phyloP scores from a whole-genome alignment of 129 eudicot genomes.

The Scalesia atractyloides region DNA sequence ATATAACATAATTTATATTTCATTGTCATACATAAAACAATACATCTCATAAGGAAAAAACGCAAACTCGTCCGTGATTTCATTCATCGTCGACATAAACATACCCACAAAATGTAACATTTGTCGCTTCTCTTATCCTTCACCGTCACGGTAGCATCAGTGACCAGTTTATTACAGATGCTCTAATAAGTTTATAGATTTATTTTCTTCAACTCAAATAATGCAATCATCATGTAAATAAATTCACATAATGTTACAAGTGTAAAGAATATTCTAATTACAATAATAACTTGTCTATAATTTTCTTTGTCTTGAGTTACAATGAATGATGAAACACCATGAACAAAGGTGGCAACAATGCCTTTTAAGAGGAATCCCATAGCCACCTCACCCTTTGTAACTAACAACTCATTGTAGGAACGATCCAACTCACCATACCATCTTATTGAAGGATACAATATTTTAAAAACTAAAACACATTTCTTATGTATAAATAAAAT shows the following conservation, averaged over 20 bases:
- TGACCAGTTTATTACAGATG: too few relatives aligned
- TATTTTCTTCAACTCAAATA: neutral
- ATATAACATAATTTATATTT: too few relatives aligned
- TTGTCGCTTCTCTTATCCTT: too few relatives aligned
- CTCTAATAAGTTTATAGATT: neutral
- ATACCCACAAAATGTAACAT: too few relatives aligned
- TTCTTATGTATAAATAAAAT: neutral
- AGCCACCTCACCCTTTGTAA: constrained; percentile 28
- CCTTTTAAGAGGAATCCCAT: constrained; percentile 20
- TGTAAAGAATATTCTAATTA: neutral
- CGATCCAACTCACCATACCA: constrained; percentile 33
- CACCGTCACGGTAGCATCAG: too few relatives aligned
- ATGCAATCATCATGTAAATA: neutral
- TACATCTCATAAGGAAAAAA: too few relatives aligned
- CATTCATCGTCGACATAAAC: too few relatives aligned
- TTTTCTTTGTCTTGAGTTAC: neutral
- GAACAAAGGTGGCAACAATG: constrained; percentile 16
- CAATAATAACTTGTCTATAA: neutral
- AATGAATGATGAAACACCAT: neutral
- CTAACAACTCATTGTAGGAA: constrained; percentile 26
- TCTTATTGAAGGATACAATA: neutral
- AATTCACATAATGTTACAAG: neutral
- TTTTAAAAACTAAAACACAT: neutral
- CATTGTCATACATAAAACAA: too few relatives aligned
- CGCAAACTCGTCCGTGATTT: too few relatives aligned